Percentiles rank a stretch among this genome's conserved stretches.
phyloP scores from a whole-genome alignment of 192 early-diverging fungal genomes.

The Kappamyces sp. region DNA sequence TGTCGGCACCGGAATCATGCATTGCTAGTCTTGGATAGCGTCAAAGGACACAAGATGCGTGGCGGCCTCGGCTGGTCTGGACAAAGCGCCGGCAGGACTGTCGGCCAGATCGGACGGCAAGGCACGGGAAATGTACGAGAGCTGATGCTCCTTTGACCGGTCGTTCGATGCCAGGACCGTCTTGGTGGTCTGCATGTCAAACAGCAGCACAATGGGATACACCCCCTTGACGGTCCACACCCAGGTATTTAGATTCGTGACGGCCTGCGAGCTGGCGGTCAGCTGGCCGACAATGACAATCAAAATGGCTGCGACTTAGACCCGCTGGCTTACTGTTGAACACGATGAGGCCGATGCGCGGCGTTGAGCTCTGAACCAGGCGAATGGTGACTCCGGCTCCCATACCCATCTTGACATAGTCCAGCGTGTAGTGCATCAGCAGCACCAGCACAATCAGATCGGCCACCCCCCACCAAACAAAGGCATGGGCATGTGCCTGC shows the following conservation, averaged over 20 bases:
- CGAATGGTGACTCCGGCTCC: neutral
- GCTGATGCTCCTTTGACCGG: no score
- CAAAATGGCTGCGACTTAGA: neutral
- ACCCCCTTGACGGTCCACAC: constrained; percentile 22
- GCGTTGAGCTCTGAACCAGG: no score
- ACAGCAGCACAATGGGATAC: constrained; percentile 24
- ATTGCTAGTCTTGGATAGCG: no score
- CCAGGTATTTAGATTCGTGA: constrained; percentile 20
- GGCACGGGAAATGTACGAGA: no score
- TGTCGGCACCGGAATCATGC: no score
- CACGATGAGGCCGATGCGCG: no score
- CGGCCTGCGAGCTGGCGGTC: neutral
- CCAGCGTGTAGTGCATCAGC: constrained; percentile 1
- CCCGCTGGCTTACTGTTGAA: no score
- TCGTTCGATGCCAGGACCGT: no score
- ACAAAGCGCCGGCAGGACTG: no score
- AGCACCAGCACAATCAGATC: constrained; percentile 23
- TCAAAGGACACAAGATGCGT: no score
- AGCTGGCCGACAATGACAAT: constrained; percentile 23
- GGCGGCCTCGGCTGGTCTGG: no score
- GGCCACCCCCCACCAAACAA: constrained; percentile 26
- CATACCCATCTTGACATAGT: constrained; percentile 1
- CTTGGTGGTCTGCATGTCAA: constrained; percentile 20
- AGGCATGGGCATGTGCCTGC: constrained; percentile 23
- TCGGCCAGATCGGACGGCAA: no score